A percentile compares a stretch with the other conserved stretches of the same genome.
phyloP scores from a whole-genome alignment of 129 eudicot genomes.

The Kitagawia praeruptora region DNA sequence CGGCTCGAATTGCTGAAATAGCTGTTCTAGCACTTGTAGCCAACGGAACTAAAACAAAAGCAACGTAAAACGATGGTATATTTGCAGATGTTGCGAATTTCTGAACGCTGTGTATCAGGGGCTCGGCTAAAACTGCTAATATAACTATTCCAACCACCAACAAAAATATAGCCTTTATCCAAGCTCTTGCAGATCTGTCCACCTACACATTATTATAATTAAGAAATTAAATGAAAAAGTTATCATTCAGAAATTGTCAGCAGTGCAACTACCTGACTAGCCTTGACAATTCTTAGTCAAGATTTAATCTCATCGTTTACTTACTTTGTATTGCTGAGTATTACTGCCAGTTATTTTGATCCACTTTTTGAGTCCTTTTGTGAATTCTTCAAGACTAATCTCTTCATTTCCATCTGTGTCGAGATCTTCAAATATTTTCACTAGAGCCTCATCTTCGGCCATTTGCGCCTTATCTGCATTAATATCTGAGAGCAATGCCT shows the following conservation, averaged over 20 bases:
- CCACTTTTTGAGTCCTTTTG: conserved; percentile 41
- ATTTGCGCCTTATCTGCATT: not conserved
- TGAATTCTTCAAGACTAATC: conserved; percentile 53
- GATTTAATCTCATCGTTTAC: not conserved
- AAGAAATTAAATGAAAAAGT: not conserved
- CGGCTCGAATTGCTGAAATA: conserved; percentile 37
- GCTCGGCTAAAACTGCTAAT: conserved; percentile 57
- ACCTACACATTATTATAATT: conserved; percentile 21
- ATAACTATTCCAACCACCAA: conserved; percentile 39
- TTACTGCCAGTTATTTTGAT: conserved; percentile 22
- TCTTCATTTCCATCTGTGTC: conserved; percentile 41
- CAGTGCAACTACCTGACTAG: not conserved
- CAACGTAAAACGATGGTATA: conserved; percentile 46
- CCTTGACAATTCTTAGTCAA: not conserved
- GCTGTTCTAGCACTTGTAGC: conserved; percentile 62
- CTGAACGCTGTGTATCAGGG: conserved; percentile 49
- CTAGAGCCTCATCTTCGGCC: conserved; percentile 25
- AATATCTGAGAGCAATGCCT: not conserved
- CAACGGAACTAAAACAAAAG: conserved; percentile 48
- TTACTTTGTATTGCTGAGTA: conserved; percentile 31
- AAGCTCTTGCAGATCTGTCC: conserved; percentile 32
- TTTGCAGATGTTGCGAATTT: conserved; percentile 43
- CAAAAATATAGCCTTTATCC: conserved; percentile 42
- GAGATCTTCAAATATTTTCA: conserved; percentile 48
- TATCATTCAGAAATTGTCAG: not conserved